These are phyloP conservation scores for Eimeria tenella DNA, from an alignment of 169 alveolate genomes.

Conservation along the genomic window DNA sequence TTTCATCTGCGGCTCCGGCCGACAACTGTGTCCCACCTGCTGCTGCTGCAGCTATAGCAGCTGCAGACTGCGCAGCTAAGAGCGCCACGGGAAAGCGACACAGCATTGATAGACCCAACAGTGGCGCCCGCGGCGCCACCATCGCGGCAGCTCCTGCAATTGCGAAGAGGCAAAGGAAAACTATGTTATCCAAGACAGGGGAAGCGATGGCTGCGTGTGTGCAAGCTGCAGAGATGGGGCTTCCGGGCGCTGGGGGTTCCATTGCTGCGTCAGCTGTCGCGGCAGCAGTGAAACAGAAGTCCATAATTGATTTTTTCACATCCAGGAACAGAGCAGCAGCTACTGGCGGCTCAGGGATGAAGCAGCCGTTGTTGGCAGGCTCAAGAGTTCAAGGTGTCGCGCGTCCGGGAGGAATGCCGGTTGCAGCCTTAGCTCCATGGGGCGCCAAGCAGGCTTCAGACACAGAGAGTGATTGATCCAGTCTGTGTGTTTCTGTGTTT, in stretches of 20 bases:
- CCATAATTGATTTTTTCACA: conserved; percentile 72
- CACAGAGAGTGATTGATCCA: conserved; percentile 58
- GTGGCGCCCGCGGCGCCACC: conserved; percentile 59
- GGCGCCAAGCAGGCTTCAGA: conserved; percentile 63
- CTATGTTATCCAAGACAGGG: conserved; percentile 38
- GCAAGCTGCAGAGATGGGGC: conserved; percentile 54
- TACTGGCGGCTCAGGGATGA: conserved; percentile 13
- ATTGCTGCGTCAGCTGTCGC: conserved; percentile 63
- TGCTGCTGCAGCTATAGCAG: conserved; percentile 49
- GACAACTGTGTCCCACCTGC: conserved; percentile 11
- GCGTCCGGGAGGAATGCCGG: conserved; percentile 53
- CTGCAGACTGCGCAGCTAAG: conserved; percentile 35
- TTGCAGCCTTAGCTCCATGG: conserved; percentile 51
- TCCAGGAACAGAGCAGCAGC: conserved; percentile 72
- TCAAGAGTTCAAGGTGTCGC: conserved; percentile 48
- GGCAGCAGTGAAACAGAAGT: conserved; percentile 66
- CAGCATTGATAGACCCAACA: conserved; percentile 34
- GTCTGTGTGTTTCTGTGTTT: neutral
- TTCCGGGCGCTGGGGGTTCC: conserved; percentile 35
- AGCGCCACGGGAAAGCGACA: conserved; percentile 64
- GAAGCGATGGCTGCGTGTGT: conserved; percentile 66
- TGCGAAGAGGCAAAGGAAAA: conserved; percentile 61
- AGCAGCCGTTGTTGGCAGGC: conserved; percentile 30
- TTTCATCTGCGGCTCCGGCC: neutral
- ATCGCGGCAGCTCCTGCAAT: neutral